A percentile compares a stretch with the other conserved stretches of the same genome.
phyloP scores from a whole-genome alignment of 2,329 filamentous ascomycete genomes.

The Lasiodiplodia gonubiensis region DNA sequence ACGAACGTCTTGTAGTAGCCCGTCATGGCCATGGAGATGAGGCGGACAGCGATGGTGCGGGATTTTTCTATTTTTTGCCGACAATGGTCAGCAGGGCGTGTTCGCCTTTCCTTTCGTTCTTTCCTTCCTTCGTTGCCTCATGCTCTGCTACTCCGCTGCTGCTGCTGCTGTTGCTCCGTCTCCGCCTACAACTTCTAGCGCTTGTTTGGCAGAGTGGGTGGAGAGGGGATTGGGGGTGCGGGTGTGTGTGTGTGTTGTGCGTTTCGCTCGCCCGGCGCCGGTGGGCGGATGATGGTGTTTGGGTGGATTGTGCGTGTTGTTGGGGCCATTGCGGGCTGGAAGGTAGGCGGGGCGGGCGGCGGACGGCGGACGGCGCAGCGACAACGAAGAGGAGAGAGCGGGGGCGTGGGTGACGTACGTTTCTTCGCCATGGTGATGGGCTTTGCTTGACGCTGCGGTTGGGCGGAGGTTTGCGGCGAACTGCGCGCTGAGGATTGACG shows the following conservation, averaged over 20 bases:
- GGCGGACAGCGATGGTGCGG: conserved; percentile 88
- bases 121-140: too few relatives aligned
- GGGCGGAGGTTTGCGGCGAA: background rate
- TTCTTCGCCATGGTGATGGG: conserved; percentile 5
- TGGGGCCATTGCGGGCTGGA: background rate
- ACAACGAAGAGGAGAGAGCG: background rate
- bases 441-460: background rate
- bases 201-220: too few relatives aligned
- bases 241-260: too few relatives aligned
- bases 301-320: background rate
- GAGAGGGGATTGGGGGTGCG: too few relatives aligned
- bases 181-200: too few relatives aligned
- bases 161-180: too few relatives aligned
- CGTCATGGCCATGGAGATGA: conserved; percentile 98
- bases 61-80: conserved; percentile 75
- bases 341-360: background rate
- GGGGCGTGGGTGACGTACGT: background rate
- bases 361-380: background rate
- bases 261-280: too few relatives aligned
- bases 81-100: background rate
- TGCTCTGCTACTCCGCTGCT: too few relatives aligned
- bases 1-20: conserved; percentile 94
- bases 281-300: background rate
- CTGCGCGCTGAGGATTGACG: background rate
- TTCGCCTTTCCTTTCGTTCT: background rate